These are phyloP conservation scores for Tolypocladium tropicale DNA, from an alignment of 2,329 filamentous ascomycete genomes.

Conservation along the genomic window DNA sequence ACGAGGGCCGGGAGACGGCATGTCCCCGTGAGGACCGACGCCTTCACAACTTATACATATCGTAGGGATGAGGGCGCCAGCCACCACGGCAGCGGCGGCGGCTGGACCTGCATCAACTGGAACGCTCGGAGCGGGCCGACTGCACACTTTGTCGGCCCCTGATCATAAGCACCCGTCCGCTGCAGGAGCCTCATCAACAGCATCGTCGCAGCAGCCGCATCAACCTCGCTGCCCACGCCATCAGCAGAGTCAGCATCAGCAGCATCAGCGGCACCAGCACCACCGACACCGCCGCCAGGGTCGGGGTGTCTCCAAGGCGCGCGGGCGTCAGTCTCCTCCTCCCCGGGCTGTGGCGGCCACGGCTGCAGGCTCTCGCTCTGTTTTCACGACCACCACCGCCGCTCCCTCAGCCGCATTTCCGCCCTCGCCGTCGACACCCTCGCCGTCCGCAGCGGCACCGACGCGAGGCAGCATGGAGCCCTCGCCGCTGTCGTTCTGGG, in stretches of 20 bases:
- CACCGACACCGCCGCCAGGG: not conserved
- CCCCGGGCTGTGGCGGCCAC: not conserved
- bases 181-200: not conserved
- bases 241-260: not conserved
- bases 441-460: not conserved
- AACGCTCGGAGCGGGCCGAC: not conserved
- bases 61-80: not conserved
- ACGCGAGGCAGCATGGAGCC: not conserved
- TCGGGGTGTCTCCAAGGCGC: not conserved
- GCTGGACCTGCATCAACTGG: not conserved
- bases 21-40: not conserved
- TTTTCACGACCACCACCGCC: not conserved
- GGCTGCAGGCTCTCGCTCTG: not conserved
- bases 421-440: not conserved
- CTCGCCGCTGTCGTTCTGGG: slow-evolving; percentile 43
- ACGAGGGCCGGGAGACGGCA: no score
- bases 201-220: not conserved
- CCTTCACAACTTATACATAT: not conserved
- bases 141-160: not conserved
- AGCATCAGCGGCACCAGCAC: not conserved
- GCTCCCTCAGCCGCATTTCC: not conserved
- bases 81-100: not conserved
- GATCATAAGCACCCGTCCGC: no score
- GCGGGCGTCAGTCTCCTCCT: not conserved
- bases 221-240: not conserved